These are phyloP conservation scores for Plantago rigida DNA, from an alignment of 305 asterid species.

Conservation along the genomic window DNA sequence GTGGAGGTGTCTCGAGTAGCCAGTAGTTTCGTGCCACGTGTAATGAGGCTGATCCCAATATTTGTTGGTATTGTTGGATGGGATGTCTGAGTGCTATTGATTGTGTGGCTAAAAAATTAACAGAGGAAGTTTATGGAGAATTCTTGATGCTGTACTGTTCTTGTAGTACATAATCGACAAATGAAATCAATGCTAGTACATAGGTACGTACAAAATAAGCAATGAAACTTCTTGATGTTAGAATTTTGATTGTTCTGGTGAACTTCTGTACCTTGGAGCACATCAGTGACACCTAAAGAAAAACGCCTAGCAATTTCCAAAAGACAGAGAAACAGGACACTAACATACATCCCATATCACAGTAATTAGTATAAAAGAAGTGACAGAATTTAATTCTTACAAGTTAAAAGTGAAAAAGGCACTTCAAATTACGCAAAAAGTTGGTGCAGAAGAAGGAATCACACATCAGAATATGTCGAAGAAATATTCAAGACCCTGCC, in stretches of 20 bases:
- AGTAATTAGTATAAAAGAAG: neutral
- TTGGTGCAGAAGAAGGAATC: slow-evolving; percentile 7
- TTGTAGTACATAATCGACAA: neutral
- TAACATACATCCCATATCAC: neutral
- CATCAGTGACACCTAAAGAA: neutral
- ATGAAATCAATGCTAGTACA: slow-evolving; percentile 9
- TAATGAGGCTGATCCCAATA: slow-evolving; percentile 32
- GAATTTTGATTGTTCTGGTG: neutral
- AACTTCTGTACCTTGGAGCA: too few species aligned
- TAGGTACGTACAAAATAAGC: neutral
- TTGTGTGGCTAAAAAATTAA: slow-evolving; percentile 45
- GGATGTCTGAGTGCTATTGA: slow-evolving; percentile 16
- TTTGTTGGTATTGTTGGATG: slow-evolving; percentile 3
- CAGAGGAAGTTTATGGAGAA: slow-evolving; percentile 20
- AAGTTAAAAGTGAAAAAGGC: neutral
- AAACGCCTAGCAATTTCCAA: neutral
- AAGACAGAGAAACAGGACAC: neutral
- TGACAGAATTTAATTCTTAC: neutral
- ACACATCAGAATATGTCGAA: slow-evolving; percentile 50
- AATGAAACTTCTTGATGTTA: neutral
- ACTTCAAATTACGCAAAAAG: slow-evolving; percentile 1
- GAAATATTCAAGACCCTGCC: slow-evolving; percentile 82
- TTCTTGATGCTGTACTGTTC: slow-evolving; percentile 4
- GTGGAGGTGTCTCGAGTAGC: slow-evolving; percentile 29
- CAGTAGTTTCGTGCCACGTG: slow-evolving; percentile 43